Conservation (phyloP, 2,329 filamentous ascomycete species). For the Cercospora sp. region DNA sequence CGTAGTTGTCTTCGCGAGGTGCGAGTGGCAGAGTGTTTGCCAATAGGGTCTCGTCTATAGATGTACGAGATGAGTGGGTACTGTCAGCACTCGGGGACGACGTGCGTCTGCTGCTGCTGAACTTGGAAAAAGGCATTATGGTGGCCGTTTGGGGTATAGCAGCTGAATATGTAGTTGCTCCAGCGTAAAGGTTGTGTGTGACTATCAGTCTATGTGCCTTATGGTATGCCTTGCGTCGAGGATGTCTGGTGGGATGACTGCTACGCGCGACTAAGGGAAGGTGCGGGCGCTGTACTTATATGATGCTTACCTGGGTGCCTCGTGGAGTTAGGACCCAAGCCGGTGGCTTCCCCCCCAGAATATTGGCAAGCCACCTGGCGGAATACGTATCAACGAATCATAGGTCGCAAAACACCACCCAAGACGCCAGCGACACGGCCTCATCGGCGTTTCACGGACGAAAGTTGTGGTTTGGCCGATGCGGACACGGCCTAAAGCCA, state of each 20-base stretch:
- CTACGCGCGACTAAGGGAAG: not conserved
- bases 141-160: conserved; percentile 11
- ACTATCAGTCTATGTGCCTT: conserved; percentile 4
- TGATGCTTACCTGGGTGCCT: conserved; percentile 3
- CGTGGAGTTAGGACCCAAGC: conserved; percentile 12
- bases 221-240: not conserved
- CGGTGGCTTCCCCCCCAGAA: conserved; percentile 3
- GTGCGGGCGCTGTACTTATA: conserved; percentile 1
- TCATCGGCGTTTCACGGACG: conserved; percentile 8
- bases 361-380: conserved; percentile 4
- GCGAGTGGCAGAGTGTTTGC: conserved; percentile 35
- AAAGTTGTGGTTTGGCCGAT: not conserved
- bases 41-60: conserved; percentile 29
- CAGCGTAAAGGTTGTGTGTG: conserved; percentile 13
- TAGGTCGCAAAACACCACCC: not conserved
- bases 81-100: conserved; percentile 28
- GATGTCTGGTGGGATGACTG: not conserved
- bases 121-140: conserved; percentile 32
- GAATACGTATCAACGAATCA: not conserved
- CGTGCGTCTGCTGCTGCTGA: conserved; percentile 30
- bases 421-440: not conserved
- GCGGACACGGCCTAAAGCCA: not conserved
- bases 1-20: conserved; percentile 37
- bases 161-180: conserved; percentile 15
- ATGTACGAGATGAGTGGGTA: conserved; percentile 29